phyloP scores from a whole-genome alignment of 176 grass and related monocot genomes.

The Stipa capillata region DNA sequence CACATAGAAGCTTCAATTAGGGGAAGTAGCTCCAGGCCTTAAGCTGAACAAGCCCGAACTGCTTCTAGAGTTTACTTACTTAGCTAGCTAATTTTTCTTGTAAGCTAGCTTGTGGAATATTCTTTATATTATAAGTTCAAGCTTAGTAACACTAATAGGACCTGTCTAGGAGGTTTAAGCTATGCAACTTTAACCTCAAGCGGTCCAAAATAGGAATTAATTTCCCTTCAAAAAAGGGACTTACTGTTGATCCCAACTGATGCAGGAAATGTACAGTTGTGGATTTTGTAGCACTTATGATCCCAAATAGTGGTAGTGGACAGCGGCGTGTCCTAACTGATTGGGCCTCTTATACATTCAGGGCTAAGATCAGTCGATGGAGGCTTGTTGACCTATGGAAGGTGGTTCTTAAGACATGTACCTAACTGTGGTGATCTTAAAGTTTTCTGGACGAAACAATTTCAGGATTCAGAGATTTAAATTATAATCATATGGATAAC shows the following conservation, averaged over 20 bases:
- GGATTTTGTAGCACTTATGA: neutral
- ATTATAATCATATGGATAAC: constrained; percentile 15
- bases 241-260: neutral
- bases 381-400: neutral
- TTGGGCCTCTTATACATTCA: neutral
- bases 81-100: neutral
- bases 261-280: neutral
- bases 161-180: neutral
- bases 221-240: neutral
- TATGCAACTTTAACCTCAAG: neutral
- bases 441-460: neutral
- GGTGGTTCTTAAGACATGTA: neutral
- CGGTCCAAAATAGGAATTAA: neutral
- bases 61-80: no score
- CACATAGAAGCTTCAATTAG: neutral
- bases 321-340: neutral
- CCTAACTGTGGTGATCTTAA: neutral
- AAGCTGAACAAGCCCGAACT: neutral
- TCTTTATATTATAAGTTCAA: neutral
- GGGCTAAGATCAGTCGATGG: neutral
- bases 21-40: neutral
- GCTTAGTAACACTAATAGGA: neutral
- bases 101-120: neutral
- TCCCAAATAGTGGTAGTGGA: neutral
- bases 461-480: neutral